Conservation (phyloP, 192 early-diverging fungal genomes). For the Martensiomyces pterosporus region DNA sequence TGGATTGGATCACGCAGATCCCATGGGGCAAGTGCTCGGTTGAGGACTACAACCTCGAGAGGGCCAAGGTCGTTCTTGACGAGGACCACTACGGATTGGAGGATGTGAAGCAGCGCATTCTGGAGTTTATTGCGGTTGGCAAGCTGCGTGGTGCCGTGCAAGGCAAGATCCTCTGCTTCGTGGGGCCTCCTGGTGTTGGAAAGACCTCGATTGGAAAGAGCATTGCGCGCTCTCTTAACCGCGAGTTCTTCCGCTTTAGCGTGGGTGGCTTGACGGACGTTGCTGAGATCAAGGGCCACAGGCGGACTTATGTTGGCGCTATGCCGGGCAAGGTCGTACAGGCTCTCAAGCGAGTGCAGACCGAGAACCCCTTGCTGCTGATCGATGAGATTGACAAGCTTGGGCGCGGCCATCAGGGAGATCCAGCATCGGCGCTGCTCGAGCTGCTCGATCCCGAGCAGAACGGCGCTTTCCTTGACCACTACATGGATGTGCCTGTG, state of each 20-base stretch:
- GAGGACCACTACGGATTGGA: constrained; percentile 99
- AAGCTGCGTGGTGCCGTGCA: constrained; percentile 93
- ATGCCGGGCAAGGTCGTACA: constrained; percentile 99
- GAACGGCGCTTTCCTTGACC: constrained; percentile 95
- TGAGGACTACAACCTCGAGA: constrained; percentile 91
- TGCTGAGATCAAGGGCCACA: constrained; percentile 98
- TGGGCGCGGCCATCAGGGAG: constrained; percentile 95
- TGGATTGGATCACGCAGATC: constrained; percentile 97
- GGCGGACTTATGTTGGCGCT: constrained; percentile 97
- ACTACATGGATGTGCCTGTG: constrained; percentile 99
- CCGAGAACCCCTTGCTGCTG: constrained; percentile 94
- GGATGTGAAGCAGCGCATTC: constrained; percentile 98
- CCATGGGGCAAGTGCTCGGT: constrained; percentile 90
- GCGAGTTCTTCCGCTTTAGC: constrained; percentile 95
- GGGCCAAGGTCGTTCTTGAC: constrained; percentile 85
- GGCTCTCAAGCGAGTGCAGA: constrained; percentile 97
- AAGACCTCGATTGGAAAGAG: constrained; percentile 98
- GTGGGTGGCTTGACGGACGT: constrained; percentile 98
- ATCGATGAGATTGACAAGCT: constrained; percentile 99
- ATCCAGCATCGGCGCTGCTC: constrained; percentile 92
- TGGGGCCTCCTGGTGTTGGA: constrained; percentile 98
- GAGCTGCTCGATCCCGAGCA: constrained; percentile 98
- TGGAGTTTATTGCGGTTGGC: constrained; percentile 99
- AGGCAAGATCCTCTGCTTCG: constrained; percentile 97
- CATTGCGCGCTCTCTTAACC: constrained; percentile 89